Conservation (phyloP, 108 stramenopile species). For the Cyclotella choctawhatcheeana region DNA sequence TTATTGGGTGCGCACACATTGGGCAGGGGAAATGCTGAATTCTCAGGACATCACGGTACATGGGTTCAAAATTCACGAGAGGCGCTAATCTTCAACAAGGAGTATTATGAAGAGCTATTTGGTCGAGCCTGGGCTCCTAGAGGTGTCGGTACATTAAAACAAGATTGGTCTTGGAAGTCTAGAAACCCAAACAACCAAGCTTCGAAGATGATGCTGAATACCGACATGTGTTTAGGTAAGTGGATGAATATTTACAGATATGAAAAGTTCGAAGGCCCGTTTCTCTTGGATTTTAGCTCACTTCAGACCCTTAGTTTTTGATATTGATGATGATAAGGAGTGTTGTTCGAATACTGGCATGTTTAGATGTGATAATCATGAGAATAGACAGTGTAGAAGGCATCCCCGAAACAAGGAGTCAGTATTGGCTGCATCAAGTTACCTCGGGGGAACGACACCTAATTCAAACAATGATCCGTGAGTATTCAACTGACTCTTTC, state of each 20-base stretch:
- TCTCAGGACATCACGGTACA: conserved; percentile 49
- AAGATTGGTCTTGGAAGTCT: conserved; percentile 43
- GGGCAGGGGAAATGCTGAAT: conserved; percentile 38
- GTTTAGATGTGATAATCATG: conserved; percentile 25
- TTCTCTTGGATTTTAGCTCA: too few species aligned
- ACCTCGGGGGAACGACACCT: conserved; percentile 13
- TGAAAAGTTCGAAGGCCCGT: too few species aligned
- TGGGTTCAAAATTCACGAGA: conserved; percentile 39
- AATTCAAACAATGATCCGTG: conserved; percentile 32
- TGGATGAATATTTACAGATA: too few species aligned
- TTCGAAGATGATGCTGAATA: conserved; percentile 57
- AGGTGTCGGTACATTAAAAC: not conserved
- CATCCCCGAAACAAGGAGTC: conserved; percentile 21
- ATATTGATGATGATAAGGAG: conserved; percentile 22
- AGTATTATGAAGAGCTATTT: conserved; percentile 42
- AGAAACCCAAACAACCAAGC: not conserved
- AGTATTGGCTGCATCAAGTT: conserved; percentile 15
- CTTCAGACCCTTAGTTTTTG: too few species aligned
- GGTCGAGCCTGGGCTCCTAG: conserved; percentile 38
- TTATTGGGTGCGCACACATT: conserved; percentile 51
- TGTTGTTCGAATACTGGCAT: conserved; percentile 51
- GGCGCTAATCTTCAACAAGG: conserved; percentile 40
- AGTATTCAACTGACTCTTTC: too few species aligned
- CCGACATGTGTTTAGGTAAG: conserved; percentile 54
- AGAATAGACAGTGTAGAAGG: conserved; percentile 6